Conservation (phyloP, 257 asterid species). For the Solanum ahanhuiri region DNA sequence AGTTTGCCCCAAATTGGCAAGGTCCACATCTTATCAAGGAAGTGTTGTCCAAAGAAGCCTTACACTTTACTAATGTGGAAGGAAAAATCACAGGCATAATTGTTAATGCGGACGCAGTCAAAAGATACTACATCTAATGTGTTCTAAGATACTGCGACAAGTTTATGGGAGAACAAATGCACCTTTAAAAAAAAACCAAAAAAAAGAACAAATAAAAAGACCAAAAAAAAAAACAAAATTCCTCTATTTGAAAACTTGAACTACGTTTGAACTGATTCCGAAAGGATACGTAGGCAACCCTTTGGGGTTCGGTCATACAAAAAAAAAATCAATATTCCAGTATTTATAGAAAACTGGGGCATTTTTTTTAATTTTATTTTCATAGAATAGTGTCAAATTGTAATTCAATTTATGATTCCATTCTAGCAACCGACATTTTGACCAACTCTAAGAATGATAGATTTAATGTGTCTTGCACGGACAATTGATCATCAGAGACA, state of each 20-base stretch:
- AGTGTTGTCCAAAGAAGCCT: neutral
- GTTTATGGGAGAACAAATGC: too few relatives aligned
- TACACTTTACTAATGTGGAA: neutral
- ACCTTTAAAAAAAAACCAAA: too few relatives aligned
- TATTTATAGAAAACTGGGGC: neutral
- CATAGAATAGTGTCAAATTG: neutral
- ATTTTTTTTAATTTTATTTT: neutral
- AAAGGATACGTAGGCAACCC: neutral
- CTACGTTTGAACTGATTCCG: neutral
- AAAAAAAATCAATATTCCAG: neutral
- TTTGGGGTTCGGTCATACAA: neutral
- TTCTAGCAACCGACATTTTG: neutral
- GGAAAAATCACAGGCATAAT: neutral
- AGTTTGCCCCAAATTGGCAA: neutral
- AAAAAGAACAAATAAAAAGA: too few relatives aligned
- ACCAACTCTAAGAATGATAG: neutral
- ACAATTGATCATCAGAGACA: neutral
- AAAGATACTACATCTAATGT: neutral
- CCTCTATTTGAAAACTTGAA: neutral
- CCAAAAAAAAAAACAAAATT: too few relatives aligned
- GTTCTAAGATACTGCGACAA: too few relatives aligned
- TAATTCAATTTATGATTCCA: neutral
- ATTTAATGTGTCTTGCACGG: neutral
- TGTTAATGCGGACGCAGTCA: neutral
- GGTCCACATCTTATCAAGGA: neutral